These are phyloP conservation scores for Cnidoscolus chayamansa DNA, from an alignment of 441 rosid genomes.

Conservation along the genomic window DNA sequence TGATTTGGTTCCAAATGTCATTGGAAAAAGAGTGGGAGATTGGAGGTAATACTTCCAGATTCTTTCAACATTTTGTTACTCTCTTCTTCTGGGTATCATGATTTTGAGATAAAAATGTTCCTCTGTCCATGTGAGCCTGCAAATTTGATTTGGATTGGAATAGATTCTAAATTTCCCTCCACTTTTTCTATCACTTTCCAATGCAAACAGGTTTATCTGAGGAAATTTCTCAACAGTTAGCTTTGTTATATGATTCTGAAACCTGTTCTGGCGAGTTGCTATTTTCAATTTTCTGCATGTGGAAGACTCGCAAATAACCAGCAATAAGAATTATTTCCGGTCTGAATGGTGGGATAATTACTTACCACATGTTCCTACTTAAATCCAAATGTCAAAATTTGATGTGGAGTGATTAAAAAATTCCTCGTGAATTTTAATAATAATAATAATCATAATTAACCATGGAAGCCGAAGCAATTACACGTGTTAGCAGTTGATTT, in stretches of 20 bases:
- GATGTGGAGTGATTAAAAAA: neutral
- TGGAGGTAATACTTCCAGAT: neutral
- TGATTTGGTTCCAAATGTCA: no score
- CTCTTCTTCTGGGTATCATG: neutral
- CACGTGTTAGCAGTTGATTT: slow-evolving; percentile 16
- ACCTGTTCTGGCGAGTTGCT: neutral
- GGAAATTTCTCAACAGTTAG: neutral
- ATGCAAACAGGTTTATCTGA: neutral
- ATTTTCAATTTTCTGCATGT: neutral
- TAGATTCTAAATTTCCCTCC: slow-evolving; percentile 3
- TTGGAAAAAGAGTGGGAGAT: neutral
- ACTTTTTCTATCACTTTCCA: neutral
- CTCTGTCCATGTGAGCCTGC: neutral
- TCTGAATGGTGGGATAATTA: no score
- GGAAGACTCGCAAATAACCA: no score
- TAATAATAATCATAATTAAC: no score
- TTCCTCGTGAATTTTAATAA: neutral
- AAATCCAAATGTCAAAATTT: neutral
- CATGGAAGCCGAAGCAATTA: neutral
- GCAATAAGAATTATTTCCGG: no score
- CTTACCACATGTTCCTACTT: neutral
- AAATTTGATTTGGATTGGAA: slow-evolving; percentile 2
- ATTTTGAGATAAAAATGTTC: neutral
- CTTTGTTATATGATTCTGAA: neutral
- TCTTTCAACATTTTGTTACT: neutral